These are phyloP conservation scores for Penicillium daleae DNA, from an alignment of 495 filamentous ascomycete species.

Conservation along the genomic window DNA sequence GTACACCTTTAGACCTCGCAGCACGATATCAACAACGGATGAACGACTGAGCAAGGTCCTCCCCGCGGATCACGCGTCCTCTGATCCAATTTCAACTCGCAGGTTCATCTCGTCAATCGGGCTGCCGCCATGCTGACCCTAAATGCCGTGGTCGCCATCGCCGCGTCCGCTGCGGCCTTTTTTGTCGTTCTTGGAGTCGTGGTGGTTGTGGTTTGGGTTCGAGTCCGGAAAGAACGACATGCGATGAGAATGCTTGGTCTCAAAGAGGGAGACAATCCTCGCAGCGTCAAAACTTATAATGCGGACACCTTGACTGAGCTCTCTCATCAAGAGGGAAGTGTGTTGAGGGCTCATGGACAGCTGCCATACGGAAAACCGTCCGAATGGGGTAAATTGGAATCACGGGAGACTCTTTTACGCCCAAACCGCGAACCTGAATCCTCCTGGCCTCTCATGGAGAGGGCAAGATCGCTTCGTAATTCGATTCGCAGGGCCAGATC, in stretches of 20 bases:
- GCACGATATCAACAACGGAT: constrained; percentile 9
- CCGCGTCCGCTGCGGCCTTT: constrained; percentile 44
- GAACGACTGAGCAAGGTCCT: constrained; percentile 3
- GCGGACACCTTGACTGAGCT: constrained; percentile 43
- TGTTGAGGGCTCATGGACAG: constrained; percentile 42
- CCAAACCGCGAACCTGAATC: constrained; percentile 31
- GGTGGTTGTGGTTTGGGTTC: constrained; percentile 44
- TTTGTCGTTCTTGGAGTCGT: constrained; percentile 41
- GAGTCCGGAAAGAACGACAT: constrained; percentile 46
- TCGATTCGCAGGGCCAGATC: constrained; percentile 40
- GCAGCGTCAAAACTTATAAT: constrained; percentile 32
- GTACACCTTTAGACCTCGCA: not conserved
- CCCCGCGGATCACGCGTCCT: constrained; percentile 13
- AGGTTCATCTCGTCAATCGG: not conserved
- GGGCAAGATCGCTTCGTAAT: constrained; percentile 35
- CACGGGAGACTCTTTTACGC: constrained; percentile 41
- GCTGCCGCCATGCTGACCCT: constrained; percentile 38
- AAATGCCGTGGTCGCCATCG: constrained; percentile 46
- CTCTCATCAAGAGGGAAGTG: constrained; percentile 40
- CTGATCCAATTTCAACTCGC: not conserved
- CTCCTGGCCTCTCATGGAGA: constrained; percentile 31
- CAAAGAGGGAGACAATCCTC: constrained; percentile 27
- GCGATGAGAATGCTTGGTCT: constrained; percentile 34
- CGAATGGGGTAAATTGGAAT: constrained; percentile 50
- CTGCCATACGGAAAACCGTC: constrained; percentile 43